These are phyloP conservation scores for Fusarium tanahbumbuense DNA, from an alignment of 2,329 filamentous ascomycete species.

Conservation along the genomic window DNA sequence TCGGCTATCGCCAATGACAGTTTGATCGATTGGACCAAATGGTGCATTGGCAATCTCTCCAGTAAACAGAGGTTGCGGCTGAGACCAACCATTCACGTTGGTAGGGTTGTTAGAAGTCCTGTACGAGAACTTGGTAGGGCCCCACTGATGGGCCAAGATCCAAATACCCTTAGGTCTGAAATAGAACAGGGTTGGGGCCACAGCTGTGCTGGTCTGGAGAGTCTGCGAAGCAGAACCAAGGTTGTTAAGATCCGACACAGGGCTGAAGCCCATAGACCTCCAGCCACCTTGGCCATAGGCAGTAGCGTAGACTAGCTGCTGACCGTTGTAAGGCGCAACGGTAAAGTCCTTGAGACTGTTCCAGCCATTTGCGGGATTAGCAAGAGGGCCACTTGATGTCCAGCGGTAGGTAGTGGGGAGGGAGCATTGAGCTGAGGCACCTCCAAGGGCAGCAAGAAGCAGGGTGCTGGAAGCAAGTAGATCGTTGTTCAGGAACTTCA, in stretches of 20 bases:
- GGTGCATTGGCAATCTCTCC: conserved; percentile 63
- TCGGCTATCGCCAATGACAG: conserved; percentile 68
- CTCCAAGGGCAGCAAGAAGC: background rate
- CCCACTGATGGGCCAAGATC: conserved; percentile 74
- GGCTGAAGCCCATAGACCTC: conserved; percentile 69
- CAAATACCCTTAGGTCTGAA: conserved; percentile 70
- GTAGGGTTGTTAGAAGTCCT: conserved; percentile 68
- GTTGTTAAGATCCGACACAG: conserved; percentile 64
- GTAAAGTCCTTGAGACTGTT: conserved; percentile 70
- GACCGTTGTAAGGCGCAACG: conserved; percentile 62
- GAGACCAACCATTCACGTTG: conserved; percentile 67
- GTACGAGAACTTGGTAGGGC: conserved; percentile 68
- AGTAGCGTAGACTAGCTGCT: conserved; percentile 71
- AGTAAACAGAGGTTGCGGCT: conserved; percentile 65
- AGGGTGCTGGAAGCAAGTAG: background rate
- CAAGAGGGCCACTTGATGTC: conserved; percentile 17
- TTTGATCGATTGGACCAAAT: conserved; percentile 71
- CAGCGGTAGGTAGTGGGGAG: conserved; percentile 27
- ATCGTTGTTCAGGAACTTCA: background rate
- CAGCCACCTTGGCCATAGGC: conserved; percentile 56
- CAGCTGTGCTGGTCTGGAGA: conserved; percentile 59
- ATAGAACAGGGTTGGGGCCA: conserved; percentile 73
- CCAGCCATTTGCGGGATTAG: conserved; percentile 16
- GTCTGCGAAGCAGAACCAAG: conserved; percentile 66
- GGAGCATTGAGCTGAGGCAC: conserved; percentile 10